Percentiles rank a stretch among this genome's conserved stretches.
These are phyloP conservation scores for Brasenia schreberi DNA, from an alignment of 164 flowering plant species.

Conservation along the genomic window DNA sequence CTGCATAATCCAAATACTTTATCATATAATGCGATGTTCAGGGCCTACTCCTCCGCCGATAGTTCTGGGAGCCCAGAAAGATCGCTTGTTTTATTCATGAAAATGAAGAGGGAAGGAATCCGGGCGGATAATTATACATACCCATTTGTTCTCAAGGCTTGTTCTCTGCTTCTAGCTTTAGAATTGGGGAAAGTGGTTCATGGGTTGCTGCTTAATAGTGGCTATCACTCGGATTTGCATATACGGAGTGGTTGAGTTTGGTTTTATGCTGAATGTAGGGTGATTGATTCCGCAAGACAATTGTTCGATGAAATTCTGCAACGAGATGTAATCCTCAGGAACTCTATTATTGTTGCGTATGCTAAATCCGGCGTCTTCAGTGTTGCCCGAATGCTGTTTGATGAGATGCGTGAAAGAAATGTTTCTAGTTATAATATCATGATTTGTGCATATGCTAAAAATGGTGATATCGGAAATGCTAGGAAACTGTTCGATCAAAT, in stretches of 20 bases:
- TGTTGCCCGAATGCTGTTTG: conserved; percentile 11
- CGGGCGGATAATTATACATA: conserved; percentile 16
- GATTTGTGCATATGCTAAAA: conserved; percentile 9
- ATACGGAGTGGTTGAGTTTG: conserved; percentile 19
- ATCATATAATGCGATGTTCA: conserved; percentile 9
- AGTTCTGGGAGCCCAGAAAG: conserved; percentile 2
- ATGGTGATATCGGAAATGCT: conserved; percentile 5
- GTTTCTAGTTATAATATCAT: conserved; percentile 9
- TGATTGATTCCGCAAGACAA: conserved; percentile 10
- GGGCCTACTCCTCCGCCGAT: conserved; percentile 4
- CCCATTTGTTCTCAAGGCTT: conserved; percentile 25
- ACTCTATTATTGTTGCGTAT: conserved; percentile 28
- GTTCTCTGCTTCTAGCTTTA: conserved; percentile 7
- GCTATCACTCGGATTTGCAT: conserved; percentile 14
- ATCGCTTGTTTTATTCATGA: conserved; percentile 8
- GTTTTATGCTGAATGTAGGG: conserved; percentile 18
- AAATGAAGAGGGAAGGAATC: conserved; percentile 9
- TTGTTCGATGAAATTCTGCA: conserved; percentile 23
- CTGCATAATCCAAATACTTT: conserved; percentile 9
- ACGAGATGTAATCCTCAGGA: conserved; percentile 29
- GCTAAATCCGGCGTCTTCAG: conserved; percentile 11
- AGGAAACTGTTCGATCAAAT: conserved; percentile 9
- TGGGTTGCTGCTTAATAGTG: conserved; percentile 23
- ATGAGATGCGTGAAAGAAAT: conserved; percentile 6
- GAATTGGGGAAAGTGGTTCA: conserved; percentile 12